A percentile compares a stretch with the other conserved stretches of the same genome.
These are phyloP conservation scores for Heliamphora exappendiculata DNA, from an alignment of 148 eudicot species.

Conservation along the genomic window DNA sequence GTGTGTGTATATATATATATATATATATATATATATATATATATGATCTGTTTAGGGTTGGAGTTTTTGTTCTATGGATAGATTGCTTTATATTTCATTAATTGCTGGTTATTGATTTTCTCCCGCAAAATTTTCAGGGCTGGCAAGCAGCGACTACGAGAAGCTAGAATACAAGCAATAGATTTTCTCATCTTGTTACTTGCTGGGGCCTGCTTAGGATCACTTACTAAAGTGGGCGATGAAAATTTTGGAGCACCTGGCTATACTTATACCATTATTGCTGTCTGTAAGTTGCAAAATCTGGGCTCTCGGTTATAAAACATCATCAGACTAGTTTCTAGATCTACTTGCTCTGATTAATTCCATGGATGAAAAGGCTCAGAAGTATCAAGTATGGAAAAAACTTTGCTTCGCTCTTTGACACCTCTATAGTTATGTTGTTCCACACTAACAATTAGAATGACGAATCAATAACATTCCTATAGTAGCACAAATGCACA, in stretches of 20 bases:
- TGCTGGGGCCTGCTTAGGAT: slow-evolving; percentile 64
- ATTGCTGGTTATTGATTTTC: neutral
- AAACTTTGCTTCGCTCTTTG: neutral
- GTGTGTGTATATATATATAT: too few species aligned
- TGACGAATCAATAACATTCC: neutral
- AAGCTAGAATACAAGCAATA: slow-evolving; percentile 48
- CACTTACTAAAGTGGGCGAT: slow-evolving; percentile 43
- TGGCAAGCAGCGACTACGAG: slow-evolving; percentile 51
- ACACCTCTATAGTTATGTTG: neutral
- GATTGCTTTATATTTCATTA: neutral
- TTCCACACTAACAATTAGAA: neutral
- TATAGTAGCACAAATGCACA: neutral
- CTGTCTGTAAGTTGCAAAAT: slow-evolving; percentile 47
- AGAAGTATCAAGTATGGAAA: neutral
- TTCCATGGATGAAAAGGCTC: neutral
- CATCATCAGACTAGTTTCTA: neutral
- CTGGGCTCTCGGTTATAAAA: neutral
- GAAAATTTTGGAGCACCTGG: slow-evolving; percentile 47
- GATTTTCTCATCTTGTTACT: slow-evolving; percentile 58
- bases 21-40: too few species aligned
- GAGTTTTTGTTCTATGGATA: neutral
- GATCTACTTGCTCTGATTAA: neutral
- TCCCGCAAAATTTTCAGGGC: slow-evolving; percentile 28
- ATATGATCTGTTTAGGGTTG: neutral
- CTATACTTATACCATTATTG: slow-evolving; percentile 55